phyloP scores from a whole-genome alignment of 805 yeast genomes.

The Metschnikowia rubicola region DNA sequence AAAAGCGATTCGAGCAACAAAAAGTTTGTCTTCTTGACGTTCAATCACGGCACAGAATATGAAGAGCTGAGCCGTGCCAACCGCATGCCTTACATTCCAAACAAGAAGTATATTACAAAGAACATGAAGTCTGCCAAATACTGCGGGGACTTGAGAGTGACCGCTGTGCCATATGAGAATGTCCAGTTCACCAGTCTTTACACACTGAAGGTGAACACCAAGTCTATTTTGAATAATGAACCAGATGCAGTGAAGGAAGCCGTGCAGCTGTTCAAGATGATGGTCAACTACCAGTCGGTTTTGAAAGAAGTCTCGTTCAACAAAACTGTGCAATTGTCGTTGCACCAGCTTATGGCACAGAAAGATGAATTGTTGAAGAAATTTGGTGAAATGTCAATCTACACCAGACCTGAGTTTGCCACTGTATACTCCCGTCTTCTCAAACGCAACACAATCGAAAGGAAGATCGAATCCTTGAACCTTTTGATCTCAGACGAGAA shows the following conservation, averaged over 20 bases:
- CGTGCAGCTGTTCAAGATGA: slow-evolving; percentile 29
- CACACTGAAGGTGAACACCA: slow-evolving; percentile 30
- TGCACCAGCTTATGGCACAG: slow-evolving; percentile 36
- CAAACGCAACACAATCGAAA: slow-evolving; percentile 42
- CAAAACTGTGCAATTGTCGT: slow-evolving; percentile 27
- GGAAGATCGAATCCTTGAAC: slow-evolving; percentile 53
- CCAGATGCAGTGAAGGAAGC: slow-evolving; percentile 34
- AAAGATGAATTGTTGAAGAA: slow-evolving; percentile 32
- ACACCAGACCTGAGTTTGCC: slow-evolving; percentile 42
- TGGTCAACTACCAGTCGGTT: slow-evolving; percentile 36
- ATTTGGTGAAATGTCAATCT: slow-evolving; percentile 24
- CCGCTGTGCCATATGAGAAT: slow-evolving; percentile 36
- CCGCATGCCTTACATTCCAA: slow-evolving; percentile 38
- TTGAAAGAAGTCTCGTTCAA: slow-evolving; percentile 46
- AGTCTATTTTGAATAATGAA: slow-evolving; percentile 35
- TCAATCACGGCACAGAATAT: slow-evolving; percentile 40
- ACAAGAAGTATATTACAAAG: slow-evolving; percentile 28
- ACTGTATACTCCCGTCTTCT: slow-evolving; percentile 44
- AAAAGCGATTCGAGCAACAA: slow-evolving; percentile 36
- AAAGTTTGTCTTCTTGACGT: slow-evolving; percentile 39
- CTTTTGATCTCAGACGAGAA: slow-evolving; percentile 79
- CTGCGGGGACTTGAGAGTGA: slow-evolving; percentile 32
- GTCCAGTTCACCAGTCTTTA: slow-evolving; percentile 46
- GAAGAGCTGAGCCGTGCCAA: slow-evolving; percentile 20
- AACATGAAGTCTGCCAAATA: slow-evolving; percentile 36